Evolutionary conservation across 148 eudicot genomes (phyloP).

Genomic region (Pouteria glomerata): DNA sequence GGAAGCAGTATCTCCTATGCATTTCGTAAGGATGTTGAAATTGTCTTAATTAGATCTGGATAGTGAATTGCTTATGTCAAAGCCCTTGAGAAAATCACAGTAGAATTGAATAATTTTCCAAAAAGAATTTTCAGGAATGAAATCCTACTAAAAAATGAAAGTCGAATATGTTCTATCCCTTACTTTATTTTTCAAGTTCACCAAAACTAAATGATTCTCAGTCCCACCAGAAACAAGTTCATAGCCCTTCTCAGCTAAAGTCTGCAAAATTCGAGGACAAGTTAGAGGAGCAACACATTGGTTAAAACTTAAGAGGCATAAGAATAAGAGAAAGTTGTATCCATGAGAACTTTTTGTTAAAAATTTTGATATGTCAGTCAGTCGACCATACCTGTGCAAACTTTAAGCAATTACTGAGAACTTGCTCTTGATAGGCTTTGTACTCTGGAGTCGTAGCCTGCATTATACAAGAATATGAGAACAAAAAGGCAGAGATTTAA

Average conservation of each 20-base stretch:
- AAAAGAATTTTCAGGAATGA: neutral
- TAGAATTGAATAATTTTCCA: neutral
- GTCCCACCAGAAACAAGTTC: slow-evolving; percentile 99
- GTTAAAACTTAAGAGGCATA: neutral
- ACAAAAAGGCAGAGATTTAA: neutral
- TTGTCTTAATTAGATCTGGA: neutral
- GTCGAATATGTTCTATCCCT: slow-evolving; percentile 8
- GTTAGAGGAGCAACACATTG: neutral
- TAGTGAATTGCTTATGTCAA: neutral
- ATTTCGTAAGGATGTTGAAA: neutral
- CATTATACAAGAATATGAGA: slow-evolving; percentile 13
- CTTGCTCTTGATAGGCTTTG: slow-evolving; percentile 98
- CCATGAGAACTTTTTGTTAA: neutral
- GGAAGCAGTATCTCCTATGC: neutral
- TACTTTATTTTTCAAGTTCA: slow-evolving; percentile 91
- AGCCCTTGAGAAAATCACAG: neutral
- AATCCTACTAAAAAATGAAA: neutral
- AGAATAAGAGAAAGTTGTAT: neutral
- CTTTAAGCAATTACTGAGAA: slow-evolving; percentile 75
- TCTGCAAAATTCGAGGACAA: slow-evolving; percentile 42
- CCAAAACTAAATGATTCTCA: slow-evolving; percentile 90
- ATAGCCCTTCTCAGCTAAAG: slow-evolving; percentile 59
- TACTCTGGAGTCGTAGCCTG: slow-evolving; percentile 91
- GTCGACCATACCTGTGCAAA: slow-evolving; percentile 67
- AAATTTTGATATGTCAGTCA: neutral